phyloP scores from a whole-genome alignment of 2,329 filamentous ascomycete genomes.

The Reticulascus tulasneorum region DNA sequence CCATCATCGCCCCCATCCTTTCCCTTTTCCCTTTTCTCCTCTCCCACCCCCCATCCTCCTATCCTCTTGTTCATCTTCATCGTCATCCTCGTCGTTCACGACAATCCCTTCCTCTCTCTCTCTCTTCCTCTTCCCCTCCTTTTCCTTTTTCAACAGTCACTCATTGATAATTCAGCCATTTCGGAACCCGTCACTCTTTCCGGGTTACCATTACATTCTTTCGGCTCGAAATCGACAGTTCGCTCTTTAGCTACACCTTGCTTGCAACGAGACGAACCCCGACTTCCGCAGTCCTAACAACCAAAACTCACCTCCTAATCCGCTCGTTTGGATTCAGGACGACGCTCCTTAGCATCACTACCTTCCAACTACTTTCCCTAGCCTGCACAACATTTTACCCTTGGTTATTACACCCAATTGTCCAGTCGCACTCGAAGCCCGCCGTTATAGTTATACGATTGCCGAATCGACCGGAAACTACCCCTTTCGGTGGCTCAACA shows the following conservation, averaged over 20 bases:
- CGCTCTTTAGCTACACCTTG: too few species aligned
- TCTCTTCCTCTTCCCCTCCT: conserved; percentile 31
- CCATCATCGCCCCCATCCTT: conserved; percentile 17
- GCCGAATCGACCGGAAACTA: too few species aligned
- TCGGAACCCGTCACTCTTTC: conserved; percentile 50
- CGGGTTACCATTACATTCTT: conserved; percentile 41
- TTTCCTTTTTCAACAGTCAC: conserved; percentile 43
- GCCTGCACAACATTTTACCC: conserved; percentile 4
- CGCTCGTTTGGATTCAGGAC: conserved; percentile 16
- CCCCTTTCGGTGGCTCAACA: too few species aligned
- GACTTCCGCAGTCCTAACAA: conserved; percentile 4
- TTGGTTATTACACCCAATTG: not conserved
- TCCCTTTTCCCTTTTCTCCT: conserved; percentile 21
- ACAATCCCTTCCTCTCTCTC: conserved; percentile 31
- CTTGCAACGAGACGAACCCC: too few species aligned
- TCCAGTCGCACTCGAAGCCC: not conserved
- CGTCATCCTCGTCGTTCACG: conserved; percentile 29
- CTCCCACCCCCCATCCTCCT: conserved; percentile 23
- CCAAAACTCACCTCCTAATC: conserved; percentile 14
- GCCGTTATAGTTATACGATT: too few species aligned
- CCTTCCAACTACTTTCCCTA: conserved; percentile 13
- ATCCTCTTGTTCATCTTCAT: conserved; percentile 27
- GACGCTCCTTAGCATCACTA: conserved; percentile 19
- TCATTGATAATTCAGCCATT: conserved; percentile 41
- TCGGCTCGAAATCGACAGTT: conserved; percentile 22